Base-by-base conservation (phyloP, 1,139 yeast genomes). In the Debaryomyces sp. region DNA sequence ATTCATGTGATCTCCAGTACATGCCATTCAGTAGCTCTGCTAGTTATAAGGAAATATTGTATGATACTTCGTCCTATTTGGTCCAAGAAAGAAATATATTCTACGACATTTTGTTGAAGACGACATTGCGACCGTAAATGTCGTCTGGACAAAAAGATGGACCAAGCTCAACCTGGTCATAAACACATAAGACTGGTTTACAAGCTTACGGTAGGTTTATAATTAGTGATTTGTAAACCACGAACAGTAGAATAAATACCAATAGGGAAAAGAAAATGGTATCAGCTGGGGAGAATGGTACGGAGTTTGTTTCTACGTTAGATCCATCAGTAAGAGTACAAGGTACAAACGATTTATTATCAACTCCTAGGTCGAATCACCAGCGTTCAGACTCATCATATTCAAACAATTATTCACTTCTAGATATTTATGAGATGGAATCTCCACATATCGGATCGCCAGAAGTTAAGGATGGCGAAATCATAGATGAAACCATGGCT, bases 1-100 rank as follows among this genome's bases (percentile, higher is more conserved):
- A 62, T 55, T 66, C 58, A 3, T 62, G 50, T 46, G 63, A 59
- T 48, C 73, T 64, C 79, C 80, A 75, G 49, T 73, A 72, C 78
- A 75, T 74, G 37, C 33, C 21, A 37, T 35, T 17, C 21, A n/a
- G 24, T 12, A 21, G n/a, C 35, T 18, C 12, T 3, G 5, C 32
- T 23, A n/a, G 6, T 33, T 17, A 22, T 5, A 23, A 8, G 13
- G 15, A 30, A n/a, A 23, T 1, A 5, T 37, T 30, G 7, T n/a
- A 12, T 27, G 6, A 12, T n/a, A 13, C 30, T 6, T 5, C n/a
- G 30, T 6, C 30, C 10, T 10, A 27, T 12, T 27, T 10, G n/a
- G n/a, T 12, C n/a, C 2, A 27, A 13, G 18, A 5, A 37, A 41
- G 36, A 24, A 26, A 15, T 33, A 23, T n/a, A n/a, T 6, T 3